phyloP scores from a whole-genome alignment of 305 asterid genomes.

The Rubia balearica region DNA sequence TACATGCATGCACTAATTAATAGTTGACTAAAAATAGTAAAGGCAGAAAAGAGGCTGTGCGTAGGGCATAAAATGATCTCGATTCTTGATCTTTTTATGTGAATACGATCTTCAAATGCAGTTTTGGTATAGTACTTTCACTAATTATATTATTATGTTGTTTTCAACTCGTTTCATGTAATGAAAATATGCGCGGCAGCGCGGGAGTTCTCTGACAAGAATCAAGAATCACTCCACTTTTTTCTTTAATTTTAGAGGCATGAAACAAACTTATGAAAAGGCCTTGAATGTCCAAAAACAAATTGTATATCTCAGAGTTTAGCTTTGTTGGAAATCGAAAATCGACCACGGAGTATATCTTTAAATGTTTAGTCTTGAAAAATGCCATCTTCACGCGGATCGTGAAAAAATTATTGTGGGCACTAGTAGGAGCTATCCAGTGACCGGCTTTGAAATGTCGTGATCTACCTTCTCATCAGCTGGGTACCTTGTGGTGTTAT shows the following conservation, averaged over 20 bases:
- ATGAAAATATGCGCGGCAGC: not conserved
- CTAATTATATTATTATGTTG: not conserved
- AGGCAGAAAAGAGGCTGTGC: not conserved
- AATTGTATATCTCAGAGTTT: too few relatives aligned
- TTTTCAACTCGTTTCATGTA: not conserved
- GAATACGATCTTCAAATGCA: not conserved
- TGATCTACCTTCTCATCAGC: too few relatives aligned
- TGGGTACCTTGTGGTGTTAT: too few relatives aligned
- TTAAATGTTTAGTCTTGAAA: too few relatives aligned
- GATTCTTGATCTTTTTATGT: not conserved
- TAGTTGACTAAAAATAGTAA: too few relatives aligned
- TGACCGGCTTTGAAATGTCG: too few relatives aligned
- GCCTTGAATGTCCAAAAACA: not conserved
- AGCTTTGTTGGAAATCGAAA: too few relatives aligned
- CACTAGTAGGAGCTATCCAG: too few relatives aligned
- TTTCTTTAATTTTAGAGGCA: not conserved
- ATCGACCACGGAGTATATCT: too few relatives aligned
- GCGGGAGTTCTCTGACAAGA: not conserved
- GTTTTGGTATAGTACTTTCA: not conserved
- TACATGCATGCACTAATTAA: not conserved
- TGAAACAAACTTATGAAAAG: not conserved
- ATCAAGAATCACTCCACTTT: not conserved
- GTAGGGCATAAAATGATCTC: not conserved
- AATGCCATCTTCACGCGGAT: too few relatives aligned
- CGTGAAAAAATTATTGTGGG: too few relatives aligned